These are phyloP conservation scores for Acrocalymma vagum DNA, from an alignment of 2,329 filamentous ascomycete species.

Conservation along the genomic window DNA sequence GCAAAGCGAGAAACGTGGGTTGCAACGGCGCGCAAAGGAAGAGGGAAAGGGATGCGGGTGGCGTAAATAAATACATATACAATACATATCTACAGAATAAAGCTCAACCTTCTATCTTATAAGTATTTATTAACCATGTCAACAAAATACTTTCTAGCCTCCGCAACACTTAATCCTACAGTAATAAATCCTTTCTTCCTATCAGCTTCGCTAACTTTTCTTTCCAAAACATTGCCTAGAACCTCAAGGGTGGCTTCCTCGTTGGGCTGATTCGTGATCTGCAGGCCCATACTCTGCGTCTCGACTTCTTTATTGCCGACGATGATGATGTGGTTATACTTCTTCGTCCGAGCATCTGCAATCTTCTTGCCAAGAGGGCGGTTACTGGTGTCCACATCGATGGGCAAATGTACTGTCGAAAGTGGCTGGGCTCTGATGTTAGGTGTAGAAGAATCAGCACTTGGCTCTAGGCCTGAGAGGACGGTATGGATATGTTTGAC, in stretches of 20 bases:
- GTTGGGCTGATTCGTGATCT: slow-evolving; percentile 49
- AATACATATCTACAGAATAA: not conserved
- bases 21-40: too few relatives aligned
- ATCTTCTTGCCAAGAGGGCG: slow-evolving; percentile 74
- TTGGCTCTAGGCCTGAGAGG: slow-evolving; percentile 34
- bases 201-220: slow-evolving; percentile 21
- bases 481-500: slow-evolving; percentile 51
- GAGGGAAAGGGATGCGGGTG: too few relatives aligned
- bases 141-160: slow-evolving; percentile 42
- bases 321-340: slow-evolving; percentile 77
- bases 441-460: slow-evolving; percentile 6
- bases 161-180: slow-evolving; percentile 21
- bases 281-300: slow-evolving; percentile 31
- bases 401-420: slow-evolving; percentile 67
- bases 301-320: slow-evolving; percentile 62
- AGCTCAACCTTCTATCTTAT: too few relatives aligned
- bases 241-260: slow-evolving; percentile 28
- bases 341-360: slow-evolving; percentile 73
- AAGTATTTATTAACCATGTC: slow-evolving; percentile 33
- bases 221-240: slow-evolving; percentile 44
- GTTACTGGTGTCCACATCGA: slow-evolving; percentile 74
- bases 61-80: too few relatives aligned
- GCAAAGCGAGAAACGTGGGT: too few relatives aligned
- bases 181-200: slow-evolving; percentile 19
- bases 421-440: slow-evolving; percentile 53